These are phyloP conservation scores for Metschnikowia santaceciliae DNA, from an alignment of 805 yeast genomes.

Conservation along the genomic window DNA sequence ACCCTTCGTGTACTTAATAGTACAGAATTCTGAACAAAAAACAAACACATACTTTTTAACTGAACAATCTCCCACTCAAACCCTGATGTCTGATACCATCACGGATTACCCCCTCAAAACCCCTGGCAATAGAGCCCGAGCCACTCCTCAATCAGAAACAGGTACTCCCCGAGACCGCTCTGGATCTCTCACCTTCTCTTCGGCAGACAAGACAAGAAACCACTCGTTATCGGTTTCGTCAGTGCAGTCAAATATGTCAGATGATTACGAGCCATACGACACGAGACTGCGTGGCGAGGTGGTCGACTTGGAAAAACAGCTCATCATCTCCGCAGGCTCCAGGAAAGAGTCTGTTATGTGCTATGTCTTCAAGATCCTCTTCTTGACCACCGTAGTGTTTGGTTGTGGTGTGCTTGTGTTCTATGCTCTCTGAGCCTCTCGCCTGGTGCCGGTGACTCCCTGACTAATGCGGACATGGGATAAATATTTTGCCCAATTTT, in stretches of 20 bases:
- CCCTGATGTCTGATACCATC: background rate
- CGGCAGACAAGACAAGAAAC: conserved; percentile 16
- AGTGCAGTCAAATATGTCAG: conserved; percentile 18
- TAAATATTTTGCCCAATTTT: background rate
- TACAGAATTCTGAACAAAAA: background rate
- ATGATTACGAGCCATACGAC: conserved; percentile 8
- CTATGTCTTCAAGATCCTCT: conserved; percentile 28
- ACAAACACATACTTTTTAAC: background rate
- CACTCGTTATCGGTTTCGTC: conserved; percentile 25
- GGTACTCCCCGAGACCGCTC: conserved; percentile 2
- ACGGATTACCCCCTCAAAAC: background rate
- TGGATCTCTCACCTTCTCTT: background rate
- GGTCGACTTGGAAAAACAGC: conserved; percentile 35
- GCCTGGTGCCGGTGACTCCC: conserved; percentile 1
- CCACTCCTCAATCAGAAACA: conserved; percentile 5
- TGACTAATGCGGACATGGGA: background rate
- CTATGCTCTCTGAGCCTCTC: conserved; percentile 23
- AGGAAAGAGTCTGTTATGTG: conserved; percentile 30
- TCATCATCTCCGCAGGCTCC: conserved; percentile 37
- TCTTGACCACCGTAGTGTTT: conserved; percentile 27
- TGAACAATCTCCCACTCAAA: background rate
- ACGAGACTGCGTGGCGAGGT: conserved; percentile 17
- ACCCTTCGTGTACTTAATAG: background rate
- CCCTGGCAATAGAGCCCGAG: conserved; percentile 5
- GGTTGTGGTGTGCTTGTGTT: conserved; percentile 35